These are phyloP conservation scores for Venturia pyrina DNA, from an alignment of 2,329 filamentous ascomycete genomes.

Conservation along the genomic window DNA sequence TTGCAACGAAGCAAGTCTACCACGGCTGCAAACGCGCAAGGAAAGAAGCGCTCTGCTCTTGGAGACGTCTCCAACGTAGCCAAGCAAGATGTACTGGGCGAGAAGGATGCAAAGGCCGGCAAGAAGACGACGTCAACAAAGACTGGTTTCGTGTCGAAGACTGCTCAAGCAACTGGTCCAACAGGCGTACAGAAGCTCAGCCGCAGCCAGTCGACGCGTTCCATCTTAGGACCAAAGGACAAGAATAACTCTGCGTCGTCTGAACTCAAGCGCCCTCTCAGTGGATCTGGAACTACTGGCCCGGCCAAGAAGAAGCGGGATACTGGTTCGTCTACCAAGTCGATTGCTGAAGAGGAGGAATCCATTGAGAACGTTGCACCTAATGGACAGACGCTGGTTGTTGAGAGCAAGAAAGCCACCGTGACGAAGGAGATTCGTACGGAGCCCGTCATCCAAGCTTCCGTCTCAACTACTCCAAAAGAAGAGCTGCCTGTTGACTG, in stretches of 20 bases:
- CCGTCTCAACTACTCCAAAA: constrained; percentile 19
- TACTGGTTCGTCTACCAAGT: constrained; percentile 39
- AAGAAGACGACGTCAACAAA: constrained; percentile 61
- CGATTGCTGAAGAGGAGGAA: constrained; percentile 49
- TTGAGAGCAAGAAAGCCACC: constrained; percentile 39
- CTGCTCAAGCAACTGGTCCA: constrained; percentile 63
- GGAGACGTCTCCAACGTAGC: constrained; percentile 93
- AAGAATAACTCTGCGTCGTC: constrained; percentile 48
- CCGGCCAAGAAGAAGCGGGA: constrained; percentile 60
- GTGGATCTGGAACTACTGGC: constrained; percentile 59
- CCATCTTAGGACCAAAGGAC: constrained; percentile 57
- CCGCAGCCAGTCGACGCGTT: constrained; percentile 49
- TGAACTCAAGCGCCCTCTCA: constrained; percentile 62
- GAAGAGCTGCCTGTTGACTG: constrained; percentile 21
- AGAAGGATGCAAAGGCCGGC: constrained; percentile 44
- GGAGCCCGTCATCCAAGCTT: constrained; percentile 17
- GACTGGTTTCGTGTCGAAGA: constrained; percentile 64
- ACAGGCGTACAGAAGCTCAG: constrained; percentile 71
- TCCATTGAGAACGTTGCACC: constrained; percentile 55
- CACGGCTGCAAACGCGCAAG: constrained; percentile 30
- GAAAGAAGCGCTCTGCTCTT: constrained; percentile 71
- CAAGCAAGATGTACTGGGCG: constrained; percentile 50
- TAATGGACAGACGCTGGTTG: constrained; percentile 52
- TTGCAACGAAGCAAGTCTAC: constrained; percentile 44
- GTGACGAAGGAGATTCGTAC: constrained; percentile 19